Evolutionary conservation across 2,329 filamentous ascomycete genomes (phyloP).

Genomic region (Arthrinium phaeospermum): DNA sequence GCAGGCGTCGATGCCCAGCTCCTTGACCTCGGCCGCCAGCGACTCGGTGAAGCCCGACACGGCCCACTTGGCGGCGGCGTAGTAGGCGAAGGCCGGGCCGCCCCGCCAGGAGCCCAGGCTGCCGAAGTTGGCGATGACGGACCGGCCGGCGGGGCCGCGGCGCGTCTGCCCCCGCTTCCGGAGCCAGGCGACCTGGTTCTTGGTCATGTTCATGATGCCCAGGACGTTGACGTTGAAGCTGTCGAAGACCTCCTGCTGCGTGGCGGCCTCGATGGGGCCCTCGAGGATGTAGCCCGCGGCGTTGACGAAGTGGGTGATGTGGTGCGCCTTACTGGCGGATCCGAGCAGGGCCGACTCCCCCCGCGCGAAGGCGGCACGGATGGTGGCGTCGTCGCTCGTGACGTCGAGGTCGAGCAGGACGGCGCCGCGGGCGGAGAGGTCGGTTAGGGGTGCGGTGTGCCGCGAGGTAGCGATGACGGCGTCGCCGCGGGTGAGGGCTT

Average conservation of each 20-base stretch:
- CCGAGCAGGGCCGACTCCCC: constrained; percentile 40
- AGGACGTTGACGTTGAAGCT: constrained; percentile 48
- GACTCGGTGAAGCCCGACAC: constrained; percentile 45
- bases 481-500: constrained; percentile 53
- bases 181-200: constrained; percentile 44
- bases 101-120: constrained; percentile 46
- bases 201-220: constrained; percentile 45
- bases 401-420: constrained; percentile 53
- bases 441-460: constrained; percentile 43
- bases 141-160: constrained; percentile 20
- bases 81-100: constrained; percentile 39
- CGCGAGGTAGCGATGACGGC: constrained; percentile 58
- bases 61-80: constrained; percentile 48
- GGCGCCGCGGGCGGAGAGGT: constrained; percentile 51
- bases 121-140: constrained; percentile 48
- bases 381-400: constrained; percentile 42
- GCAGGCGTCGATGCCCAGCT: constrained; percentile 46
- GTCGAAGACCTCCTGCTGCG: constrained; percentile 36
- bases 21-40: constrained; percentile 40
- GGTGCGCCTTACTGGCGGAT: neutral
- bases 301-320: constrained; percentile 55
- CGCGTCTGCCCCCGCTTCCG: constrained; percentile 31
- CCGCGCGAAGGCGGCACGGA: constrained; percentile 43
- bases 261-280: constrained; percentile 48
- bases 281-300: constrained; percentile 52